Evolutionary conservation across 2,329 filamentous ascomycete genomes (phyloP), one percentile per base, ranked within the genome.

Genomic region (Botrytis pseudocinerea): DNA sequence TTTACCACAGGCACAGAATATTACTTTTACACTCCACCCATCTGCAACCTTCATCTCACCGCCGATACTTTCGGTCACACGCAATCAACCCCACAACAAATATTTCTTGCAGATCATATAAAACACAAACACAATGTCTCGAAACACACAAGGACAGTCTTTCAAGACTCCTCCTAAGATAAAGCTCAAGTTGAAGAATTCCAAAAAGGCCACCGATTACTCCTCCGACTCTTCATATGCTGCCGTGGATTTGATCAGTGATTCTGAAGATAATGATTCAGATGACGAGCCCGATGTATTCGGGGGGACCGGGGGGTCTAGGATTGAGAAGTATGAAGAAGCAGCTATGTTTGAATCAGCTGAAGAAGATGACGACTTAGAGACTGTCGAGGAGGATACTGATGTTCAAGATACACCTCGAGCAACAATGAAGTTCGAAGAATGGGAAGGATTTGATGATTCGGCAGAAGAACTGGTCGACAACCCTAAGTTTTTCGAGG

Each of bases 231-330:
- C 87, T 70, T 91, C 89, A 72, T 94, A 94, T 81, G 92, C 90
- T 2, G 92, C 87, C 54, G 91, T 97, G 74, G 92, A 95, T 80
- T 89, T 94, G 69, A 91, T 97, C 74, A 93, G 89, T 77, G 93
- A 95, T 78, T 91, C 89, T 18, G 93, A 95, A 75, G 69, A 71
- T 22, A 64, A 64, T 32, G 91, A 93, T 60, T 72, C 70, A 38
- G 71, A 73, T 76, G 93, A 95, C 81, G 91, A 95, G 82, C 89
- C 92, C 76, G 89, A 62, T 70, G 65, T 93, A 85, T 89, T 95
- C 72, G 88, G 92, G 79, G 89, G 90, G 85, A 87, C 90, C 85
- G 93, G 96, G 87, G 93, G 94, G 84, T 87, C 69, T 46, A 42
- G 35, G 35, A 35, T 57, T 40, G 62, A 66, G 38, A 48, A 72